Conservation (phyloP, 805 yeast species). For the Ogataea saltuana region DNA sequence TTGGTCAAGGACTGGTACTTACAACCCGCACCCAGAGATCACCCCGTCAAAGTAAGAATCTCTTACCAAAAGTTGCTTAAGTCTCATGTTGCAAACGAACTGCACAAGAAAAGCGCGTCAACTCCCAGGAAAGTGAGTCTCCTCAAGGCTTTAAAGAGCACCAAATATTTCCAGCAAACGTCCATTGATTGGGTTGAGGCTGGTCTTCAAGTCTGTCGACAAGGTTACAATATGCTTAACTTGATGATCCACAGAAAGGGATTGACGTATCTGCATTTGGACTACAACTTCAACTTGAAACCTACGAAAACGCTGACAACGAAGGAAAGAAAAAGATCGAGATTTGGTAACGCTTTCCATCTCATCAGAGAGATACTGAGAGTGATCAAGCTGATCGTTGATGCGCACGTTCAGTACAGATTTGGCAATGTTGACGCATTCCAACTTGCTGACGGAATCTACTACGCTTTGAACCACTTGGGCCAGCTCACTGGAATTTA, state of each 20-base stretch:
- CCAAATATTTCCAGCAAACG: slow-evolving; percentile 90
- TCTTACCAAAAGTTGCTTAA: slow-evolving; percentile 91
- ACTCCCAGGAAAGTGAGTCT: slow-evolving; percentile 54
- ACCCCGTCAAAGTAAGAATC: slow-evolving; percentile 76
- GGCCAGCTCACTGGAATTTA: slow-evolving; percentile 97
- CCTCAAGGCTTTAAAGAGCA: slow-evolving; percentile 64
- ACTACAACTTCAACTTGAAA: slow-evolving; percentile 91
- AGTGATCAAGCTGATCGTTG: slow-evolving; percentile 83
- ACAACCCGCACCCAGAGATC: slow-evolving; percentile 56
- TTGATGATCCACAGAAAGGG: slow-evolving; percentile 88
- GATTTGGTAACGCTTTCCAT: slow-evolving; percentile 97
- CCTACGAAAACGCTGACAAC: slow-evolving; percentile 97
- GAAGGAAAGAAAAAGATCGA: slow-evolving; percentile 90
- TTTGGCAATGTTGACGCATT: slow-evolving; percentile 89
- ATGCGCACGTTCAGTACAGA: slow-evolving; percentile 89
- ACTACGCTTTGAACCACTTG: slow-evolving; percentile 86
- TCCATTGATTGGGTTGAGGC: slow-evolving; percentile 98
- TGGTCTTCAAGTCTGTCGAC: slow-evolving; percentile 88
- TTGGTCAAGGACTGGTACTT: slow-evolving; percentile 80
- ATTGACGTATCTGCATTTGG: slow-evolving; percentile 86
- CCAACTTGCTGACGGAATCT: slow-evolving; percentile 92
- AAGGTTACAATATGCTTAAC: slow-evolving; percentile 92
- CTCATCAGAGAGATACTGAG: slow-evolving; percentile 85
- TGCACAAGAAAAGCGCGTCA: slow-evolving; percentile 51
- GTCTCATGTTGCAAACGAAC: slow-evolving; percentile 65